These are phyloP conservation scores for Metarhizium brunneum DNA, from an alignment of 2,329 filamentous ascomycete genomes.

Conservation along the genomic window DNA sequence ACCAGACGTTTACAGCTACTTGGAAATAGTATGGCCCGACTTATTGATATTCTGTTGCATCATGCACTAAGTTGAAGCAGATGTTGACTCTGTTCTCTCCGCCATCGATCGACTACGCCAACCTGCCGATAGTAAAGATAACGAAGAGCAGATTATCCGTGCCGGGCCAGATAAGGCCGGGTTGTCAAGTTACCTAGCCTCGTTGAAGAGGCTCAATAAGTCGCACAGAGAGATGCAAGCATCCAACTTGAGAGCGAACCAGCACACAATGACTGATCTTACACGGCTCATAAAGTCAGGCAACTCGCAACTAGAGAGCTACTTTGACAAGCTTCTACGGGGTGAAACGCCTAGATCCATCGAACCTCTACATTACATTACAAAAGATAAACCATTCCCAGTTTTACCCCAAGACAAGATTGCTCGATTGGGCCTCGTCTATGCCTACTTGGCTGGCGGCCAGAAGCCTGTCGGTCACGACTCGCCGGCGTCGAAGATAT, in stretches of 20 bases:
- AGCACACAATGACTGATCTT: conserved; percentile 77
- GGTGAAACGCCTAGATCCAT: conserved; percentile 70
- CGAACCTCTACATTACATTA: conserved; percentile 87
- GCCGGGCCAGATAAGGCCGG: conserved; percentile 78
- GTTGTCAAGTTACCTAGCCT: conserved; percentile 75
- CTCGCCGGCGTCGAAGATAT: conserved; percentile 69
- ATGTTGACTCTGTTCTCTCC: conserved; percentile 76
- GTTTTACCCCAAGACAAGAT: conserved; percentile 67
- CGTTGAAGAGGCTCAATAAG: conserved; percentile 79
- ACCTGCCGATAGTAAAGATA: conserved; percentile 84
- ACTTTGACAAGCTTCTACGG: conserved; percentile 69
- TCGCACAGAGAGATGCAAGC: conserved; percentile 76
- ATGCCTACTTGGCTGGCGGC: conserved; percentile 61
- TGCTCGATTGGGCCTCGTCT: conserved; percentile 69
- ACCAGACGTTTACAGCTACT: conserved; percentile 84
- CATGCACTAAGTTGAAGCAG: conserved; percentile 29
- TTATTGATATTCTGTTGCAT: neutral
- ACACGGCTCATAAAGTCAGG: conserved; percentile 69
- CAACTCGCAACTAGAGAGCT: conserved; percentile 71
- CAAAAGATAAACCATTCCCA: conserved; percentile 81
- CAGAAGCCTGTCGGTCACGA: conserved; percentile 46
- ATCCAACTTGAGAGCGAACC: conserved; percentile 87
- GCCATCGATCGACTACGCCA: conserved; percentile 84
- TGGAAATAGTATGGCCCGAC: conserved; percentile 54
- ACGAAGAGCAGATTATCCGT: conserved; percentile 86